Conservation (phyloP, 139 green algal genomes). For the Monoraphidium neglectum region DNA sequence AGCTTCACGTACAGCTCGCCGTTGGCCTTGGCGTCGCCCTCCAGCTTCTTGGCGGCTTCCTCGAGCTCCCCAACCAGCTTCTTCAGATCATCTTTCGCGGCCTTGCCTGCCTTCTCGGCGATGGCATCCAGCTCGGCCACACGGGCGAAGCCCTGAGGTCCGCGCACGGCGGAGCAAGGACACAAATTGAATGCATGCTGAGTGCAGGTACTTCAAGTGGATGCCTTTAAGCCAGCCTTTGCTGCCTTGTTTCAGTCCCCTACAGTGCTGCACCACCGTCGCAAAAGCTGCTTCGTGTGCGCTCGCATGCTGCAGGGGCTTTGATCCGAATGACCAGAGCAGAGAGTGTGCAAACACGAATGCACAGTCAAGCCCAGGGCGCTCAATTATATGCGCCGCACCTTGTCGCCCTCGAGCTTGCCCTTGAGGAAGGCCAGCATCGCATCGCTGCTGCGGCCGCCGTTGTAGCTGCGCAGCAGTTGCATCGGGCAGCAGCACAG, state of each 20-base stretch:
- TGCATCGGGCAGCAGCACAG: neutral
- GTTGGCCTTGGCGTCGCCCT: conserved; percentile 53
- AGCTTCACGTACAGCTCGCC: conserved; percentile 57
- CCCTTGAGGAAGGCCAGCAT: conserved; percentile 79
- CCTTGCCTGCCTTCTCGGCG: conserved; percentile 37
- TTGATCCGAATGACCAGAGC: too few species aligned
- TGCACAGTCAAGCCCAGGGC: too few species aligned
- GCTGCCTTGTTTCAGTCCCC: too few species aligned
- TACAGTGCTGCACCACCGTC: too few species aligned
- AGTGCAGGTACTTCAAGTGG: neutral
- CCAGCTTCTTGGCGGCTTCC: conserved; percentile 15
- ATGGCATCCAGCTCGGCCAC: conserved; percentile 62
- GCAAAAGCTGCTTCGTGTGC: too few species aligned
- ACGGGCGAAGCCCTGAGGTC: conserved; percentile 49
- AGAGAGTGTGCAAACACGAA: too few species aligned
- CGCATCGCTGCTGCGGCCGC: conserved; percentile 54
- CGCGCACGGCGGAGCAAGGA: too few species aligned
- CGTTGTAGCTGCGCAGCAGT: conserved; percentile 63
- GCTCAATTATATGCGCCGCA: too few species aligned
- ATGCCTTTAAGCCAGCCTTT: too few species aligned
- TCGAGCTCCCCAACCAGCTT: conserved; percentile 22
- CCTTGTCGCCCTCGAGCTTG: conserved; percentile 66
- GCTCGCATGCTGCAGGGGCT: too few species aligned
- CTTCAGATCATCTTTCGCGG: conserved; percentile 23
- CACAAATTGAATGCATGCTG: too few species aligned